Base-by-base conservation (phyloP, 2,329 filamentous ascomycete genomes). In the Cladosporium cucumerinum region DNA sequence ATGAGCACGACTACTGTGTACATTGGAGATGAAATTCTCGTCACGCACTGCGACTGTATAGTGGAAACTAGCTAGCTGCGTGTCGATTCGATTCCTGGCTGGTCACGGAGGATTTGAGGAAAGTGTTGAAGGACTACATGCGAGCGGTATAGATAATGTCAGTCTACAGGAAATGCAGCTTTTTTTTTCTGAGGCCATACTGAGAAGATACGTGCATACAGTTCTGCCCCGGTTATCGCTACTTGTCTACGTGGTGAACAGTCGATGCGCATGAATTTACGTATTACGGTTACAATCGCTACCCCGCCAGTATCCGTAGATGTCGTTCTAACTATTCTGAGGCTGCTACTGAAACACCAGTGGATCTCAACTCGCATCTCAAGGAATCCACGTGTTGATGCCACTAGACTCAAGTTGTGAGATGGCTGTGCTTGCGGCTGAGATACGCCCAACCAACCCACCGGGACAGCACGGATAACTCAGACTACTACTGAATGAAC, bases 71-170 rank as follows among this genome's bases (percentile, higher is more conserved):
- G 39, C 39, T 46, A 32, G 58, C 58, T 61, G 32, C 49, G 51
- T 46, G 32, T 18, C 34, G 46, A 30, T 25, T 62, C 51, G 46
- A 30, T 32, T 62, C 51, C 60, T 46, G 34, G 36, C 6, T 16
- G 14, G 18, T 1, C 5, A 34, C 34, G 49, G 30, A 21, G 18
- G 49, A n/a, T 54, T 54, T 16, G 49, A 30, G 60, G 28, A 30
- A 52, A 26, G 59, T 55, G 55, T 54, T n/a, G n/a, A 32, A 30
- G 32, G 54, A 55, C 18, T 21, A 51, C 30, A 36, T 51, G 26
- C 58, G 25, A 14, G 23, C 43, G 58, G 60, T 32, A 62, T 62
- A 62, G 49, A 62, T 62, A 62, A 62, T 62, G 28, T 52, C 46
- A 23, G 23, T 55, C 49, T 14, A 52, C 25, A 62, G 36, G 49